These are phyloP conservation scores for Gracilaria gracilis DNA, from an alignment of 23 red algal genomes.

Conservation along the genomic window DNA sequence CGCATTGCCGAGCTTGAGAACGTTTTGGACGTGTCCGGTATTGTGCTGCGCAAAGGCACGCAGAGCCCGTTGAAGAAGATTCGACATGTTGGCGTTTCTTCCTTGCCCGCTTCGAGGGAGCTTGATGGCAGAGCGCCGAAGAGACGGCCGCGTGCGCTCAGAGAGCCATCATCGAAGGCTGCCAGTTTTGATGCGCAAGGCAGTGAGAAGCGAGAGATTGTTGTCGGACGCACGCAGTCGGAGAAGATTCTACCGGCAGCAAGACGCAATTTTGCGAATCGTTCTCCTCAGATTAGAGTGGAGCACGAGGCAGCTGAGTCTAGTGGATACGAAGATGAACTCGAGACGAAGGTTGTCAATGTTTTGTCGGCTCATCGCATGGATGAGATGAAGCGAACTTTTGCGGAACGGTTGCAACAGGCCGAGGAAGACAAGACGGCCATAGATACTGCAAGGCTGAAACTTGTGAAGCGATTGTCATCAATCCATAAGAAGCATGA, in stretches of 20 bases:
- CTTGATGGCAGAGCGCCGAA: neutral
- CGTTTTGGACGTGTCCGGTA: constrained; percentile 26
- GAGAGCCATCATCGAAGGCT: neutral
- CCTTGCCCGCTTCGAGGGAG: neutral
- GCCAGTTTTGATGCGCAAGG: constrained; percentile 19
- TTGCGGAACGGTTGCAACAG: constrained; percentile 48
- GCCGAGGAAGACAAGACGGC: constrained; percentile 52
- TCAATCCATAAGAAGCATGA: constrained; percentile 51
- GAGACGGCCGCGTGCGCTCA: constrained; percentile 20
- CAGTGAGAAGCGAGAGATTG: neutral
- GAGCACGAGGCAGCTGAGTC: neutral
- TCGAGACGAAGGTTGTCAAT: constrained; percentile 35
- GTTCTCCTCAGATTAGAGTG: neutral
- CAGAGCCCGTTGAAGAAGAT: constrained; percentile 9
- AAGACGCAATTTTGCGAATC: neutral
- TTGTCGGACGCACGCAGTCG: neutral
- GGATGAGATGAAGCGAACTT: constrained; percentile 62
- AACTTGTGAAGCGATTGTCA: constrained; percentile 29
- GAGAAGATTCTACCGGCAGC: constrained; percentile 22
- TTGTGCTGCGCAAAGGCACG: neutral
- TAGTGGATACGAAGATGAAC: constrained; percentile 10
- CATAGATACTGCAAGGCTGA: constrained; percentile 28
- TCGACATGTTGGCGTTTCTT: constrained; percentile 3
- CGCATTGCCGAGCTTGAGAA: constrained; percentile 49
- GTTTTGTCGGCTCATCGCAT: constrained; percentile 28